Conservation (phyloP, 192 early-diverging fungal species). For the Funneliformis geosporum region DNA sequence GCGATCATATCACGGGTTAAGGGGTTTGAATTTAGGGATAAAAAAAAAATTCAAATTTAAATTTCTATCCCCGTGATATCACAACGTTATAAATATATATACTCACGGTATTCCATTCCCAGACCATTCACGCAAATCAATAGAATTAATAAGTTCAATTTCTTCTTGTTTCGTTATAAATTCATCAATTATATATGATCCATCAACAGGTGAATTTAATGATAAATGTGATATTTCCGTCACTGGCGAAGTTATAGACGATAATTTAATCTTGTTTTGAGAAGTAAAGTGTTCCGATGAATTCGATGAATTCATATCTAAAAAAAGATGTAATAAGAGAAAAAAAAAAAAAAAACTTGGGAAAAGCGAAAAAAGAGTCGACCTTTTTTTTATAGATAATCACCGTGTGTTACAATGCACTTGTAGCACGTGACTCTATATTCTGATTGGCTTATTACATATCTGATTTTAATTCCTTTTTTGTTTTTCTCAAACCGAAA, state of each 20-base stretch:
- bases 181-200: slow-evolving; percentile 47
- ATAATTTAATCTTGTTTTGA: not conserved
- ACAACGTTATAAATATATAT: not conserved
- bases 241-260: not conserved
- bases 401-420: no score
- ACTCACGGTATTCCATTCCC: slow-evolving; percentile 53
- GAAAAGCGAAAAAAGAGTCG: no score
- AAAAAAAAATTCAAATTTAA: not conserved
- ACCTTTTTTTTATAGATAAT: no score
- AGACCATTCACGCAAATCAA: slow-evolving; percentile 53
- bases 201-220: slow-evolving; percentile 30
- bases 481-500: not conserved
- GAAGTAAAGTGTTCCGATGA: not conserved
- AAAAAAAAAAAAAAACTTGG: no score
- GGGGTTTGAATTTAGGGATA: not conserved
- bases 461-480: no score
- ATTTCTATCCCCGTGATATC: not conserved
- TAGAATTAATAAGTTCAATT: slow-evolving; percentile 36
- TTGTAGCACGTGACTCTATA: no score
- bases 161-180: slow-evolving; percentile 57
- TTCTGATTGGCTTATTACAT: no score
- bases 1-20: no score
- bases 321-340: not conserved
- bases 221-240: not conserved
- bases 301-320: not conserved